Percentiles rank a stretch among this genome's conserved stretches.
These are phyloP conservation scores for Chytriomyces sp. DNA, from an alignment of 192 early-diverging fungal species.

Conservation along the genomic window DNA sequence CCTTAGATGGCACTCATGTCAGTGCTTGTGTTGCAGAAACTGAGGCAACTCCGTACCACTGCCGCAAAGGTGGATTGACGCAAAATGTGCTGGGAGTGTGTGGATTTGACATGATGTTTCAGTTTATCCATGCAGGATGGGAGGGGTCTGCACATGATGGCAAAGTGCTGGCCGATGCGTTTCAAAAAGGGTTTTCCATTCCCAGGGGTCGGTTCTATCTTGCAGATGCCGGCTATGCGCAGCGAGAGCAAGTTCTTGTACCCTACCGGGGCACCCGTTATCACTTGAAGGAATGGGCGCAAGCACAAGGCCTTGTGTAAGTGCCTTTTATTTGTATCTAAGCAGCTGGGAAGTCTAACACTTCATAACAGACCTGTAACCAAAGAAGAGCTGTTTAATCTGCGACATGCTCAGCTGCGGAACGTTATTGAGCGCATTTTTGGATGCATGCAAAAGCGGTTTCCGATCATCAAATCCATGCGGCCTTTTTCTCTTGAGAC, in stretches of 20 bases:
- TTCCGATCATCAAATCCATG: slow-evolving; percentile 17
- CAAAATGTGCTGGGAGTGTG: slow-evolving; percentile 28
- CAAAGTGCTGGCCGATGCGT: slow-evolving; percentile 15
- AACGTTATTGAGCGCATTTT: background rate
- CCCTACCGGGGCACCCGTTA: slow-evolving; percentile 27
- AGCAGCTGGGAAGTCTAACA: too few species aligned
- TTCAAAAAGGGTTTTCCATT: slow-evolving; percentile 22
- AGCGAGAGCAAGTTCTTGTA: background rate
- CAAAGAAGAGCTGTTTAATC: slow-evolving; percentile 18
- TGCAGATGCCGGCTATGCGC: slow-evolving; percentile 21
- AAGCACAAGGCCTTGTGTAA: background rate
- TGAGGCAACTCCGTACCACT: background rate
- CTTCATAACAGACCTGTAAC: too few species aligned
- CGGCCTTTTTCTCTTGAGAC: background rate
- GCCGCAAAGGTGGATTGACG: background rate
- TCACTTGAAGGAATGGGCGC: slow-evolving; percentile 29
- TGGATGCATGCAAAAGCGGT: slow-evolving; percentile 4
- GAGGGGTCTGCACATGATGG: slow-evolving; percentile 31
- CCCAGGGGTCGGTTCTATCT: slow-evolving; percentile 20
- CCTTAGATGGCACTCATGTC: slow-evolving; percentile 35
- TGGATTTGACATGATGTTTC: slow-evolving; percentile 16
- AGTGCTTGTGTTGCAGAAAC: slow-evolving; percentile 15
- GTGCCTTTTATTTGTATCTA: too few species aligned
- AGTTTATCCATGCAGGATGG: slow-evolving; percentile 21
- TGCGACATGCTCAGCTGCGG: slow-evolving; percentile 11